Evolutionary conservation across 371 early-diverging fungal species (phyloP).

Genomic region (Mucor velutinosus): DNA sequence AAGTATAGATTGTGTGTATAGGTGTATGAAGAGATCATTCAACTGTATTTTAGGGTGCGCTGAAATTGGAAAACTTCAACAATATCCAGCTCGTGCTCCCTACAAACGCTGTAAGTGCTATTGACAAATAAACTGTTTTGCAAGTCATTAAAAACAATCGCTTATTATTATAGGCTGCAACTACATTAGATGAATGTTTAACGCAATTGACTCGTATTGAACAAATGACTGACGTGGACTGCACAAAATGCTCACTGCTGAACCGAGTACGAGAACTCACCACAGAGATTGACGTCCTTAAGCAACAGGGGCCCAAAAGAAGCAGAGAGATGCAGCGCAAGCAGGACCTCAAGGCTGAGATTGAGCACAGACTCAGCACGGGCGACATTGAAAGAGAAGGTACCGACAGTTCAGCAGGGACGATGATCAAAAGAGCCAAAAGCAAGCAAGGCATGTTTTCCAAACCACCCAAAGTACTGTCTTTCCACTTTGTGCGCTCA

Average conservation of each 20-base stretch:
- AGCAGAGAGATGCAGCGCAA: not conserved
- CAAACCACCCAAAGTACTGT: constrained; percentile 54
- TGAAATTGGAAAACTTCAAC: constrained; percentile 50
- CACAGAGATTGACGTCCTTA: constrained; percentile 20
- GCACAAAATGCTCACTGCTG: constrained; percentile 64
- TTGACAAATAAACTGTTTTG: not conserved
- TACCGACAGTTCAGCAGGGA: constrained; percentile 11
- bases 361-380: constrained; percentile 9
- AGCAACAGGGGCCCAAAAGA: not conserved
- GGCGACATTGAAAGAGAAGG: constrained; percentile 14
- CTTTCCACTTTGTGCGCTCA: constrained; percentile 82
- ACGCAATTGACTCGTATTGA: constrained; percentile 61
- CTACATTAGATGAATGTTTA: constrained; percentile 62
- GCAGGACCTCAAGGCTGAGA: constrained; percentile 11
- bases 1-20: constrained; percentile 2
- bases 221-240: constrained; percentile 62
- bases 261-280: constrained; percentile 48
- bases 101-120: constrained; percentile 20
- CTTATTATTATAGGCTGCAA: constrained; percentile 21
- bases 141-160: not conserved
- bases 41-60: not conserved
- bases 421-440: constrained; percentile 59
- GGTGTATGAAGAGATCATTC: not conserved
- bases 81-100: constrained; percentile 72
- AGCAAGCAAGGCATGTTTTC: constrained; percentile 46